A percentile compares a stretch with the other conserved stretches of the same genome.
These are phyloP conservation scores for Furcasterigmium furcatum DNA, from an alignment of 2,329 filamentous ascomycete species.

Conservation along the genomic window DNA sequence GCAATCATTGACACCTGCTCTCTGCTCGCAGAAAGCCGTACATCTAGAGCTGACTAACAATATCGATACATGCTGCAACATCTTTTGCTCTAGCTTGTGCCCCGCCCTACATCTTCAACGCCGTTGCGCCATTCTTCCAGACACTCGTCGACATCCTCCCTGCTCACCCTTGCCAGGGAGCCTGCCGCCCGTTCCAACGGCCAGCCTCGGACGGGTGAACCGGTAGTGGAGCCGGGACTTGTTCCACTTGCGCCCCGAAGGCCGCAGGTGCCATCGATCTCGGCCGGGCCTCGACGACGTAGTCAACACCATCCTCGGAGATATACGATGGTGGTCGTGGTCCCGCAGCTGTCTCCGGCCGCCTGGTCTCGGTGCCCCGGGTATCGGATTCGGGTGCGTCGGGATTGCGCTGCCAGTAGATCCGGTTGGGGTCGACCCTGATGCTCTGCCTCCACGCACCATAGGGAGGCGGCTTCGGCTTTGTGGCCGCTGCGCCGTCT, in stretches of 20 bases:
- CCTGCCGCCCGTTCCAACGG: constrained; percentile 1
- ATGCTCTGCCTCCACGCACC: constrained; percentile 82
- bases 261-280: constrained; percentile 50
- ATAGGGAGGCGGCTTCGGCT: constrained; percentile 75
- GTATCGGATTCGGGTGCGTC: constrained; percentile 14
- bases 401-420: constrained; percentile 75
- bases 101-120: too few relatives aligned
- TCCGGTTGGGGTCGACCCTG: constrained; percentile 73
- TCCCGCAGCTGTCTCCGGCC: constrained; percentile 20
- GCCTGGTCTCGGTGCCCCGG: constrained; percentile 8
- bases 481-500: constrained; percentile 49
- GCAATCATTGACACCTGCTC: too few relatives aligned
- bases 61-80: too few relatives aligned
- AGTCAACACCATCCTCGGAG: constrained; percentile 71
- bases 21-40: too few relatives aligned
- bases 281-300: constrained; percentile 66
- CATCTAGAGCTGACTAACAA: too few relatives aligned
- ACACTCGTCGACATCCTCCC: too few relatives aligned
- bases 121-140: too few relatives aligned
- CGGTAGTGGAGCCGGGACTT: constrained; percentile 26
- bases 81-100: too few relatives aligned
- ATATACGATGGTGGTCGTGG: constrained; percentile 70
- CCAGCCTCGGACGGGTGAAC: constrained; percentile 46
- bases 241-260: constrained; percentile 21
- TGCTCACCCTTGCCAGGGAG: background rate